Conservation (phyloP, 2,329 filamentous ascomycete species). For the Phialophora expanda region DNA sequence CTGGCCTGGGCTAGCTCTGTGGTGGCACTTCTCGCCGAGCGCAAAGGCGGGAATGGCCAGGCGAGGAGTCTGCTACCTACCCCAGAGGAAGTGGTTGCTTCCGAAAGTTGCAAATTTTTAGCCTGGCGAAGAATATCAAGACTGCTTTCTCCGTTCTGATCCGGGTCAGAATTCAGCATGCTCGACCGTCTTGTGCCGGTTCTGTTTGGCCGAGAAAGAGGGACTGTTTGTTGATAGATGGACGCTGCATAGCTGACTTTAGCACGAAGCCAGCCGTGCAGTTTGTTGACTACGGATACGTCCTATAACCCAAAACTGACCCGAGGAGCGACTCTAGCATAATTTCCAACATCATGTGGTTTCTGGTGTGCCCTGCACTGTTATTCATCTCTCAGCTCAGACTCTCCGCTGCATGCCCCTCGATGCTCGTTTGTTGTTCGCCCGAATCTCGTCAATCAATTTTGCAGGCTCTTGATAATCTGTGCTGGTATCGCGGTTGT, state of each 20-base stretch:
- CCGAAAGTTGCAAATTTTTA: background rate
- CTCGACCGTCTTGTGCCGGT: background rate
- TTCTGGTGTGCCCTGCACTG: background rate
- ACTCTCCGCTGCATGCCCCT: background rate
- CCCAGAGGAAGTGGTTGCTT: background rate
- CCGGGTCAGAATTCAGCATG: background rate
- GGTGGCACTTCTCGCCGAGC: background rate
- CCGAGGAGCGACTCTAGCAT: background rate
- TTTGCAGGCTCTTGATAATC: constrained; percentile 20
- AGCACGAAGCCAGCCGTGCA: background rate
- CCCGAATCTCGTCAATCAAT: constrained; percentile 13
- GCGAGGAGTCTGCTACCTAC: background rate
- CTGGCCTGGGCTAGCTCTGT: background rate
- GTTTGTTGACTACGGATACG: background rate
- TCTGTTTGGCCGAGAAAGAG: background rate
- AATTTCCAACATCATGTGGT: background rate
- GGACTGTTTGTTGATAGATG: background rate
- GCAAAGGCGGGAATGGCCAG: background rate
- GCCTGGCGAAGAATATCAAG: background rate
- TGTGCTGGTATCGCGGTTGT: constrained; percentile 13
- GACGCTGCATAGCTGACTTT: background rate
- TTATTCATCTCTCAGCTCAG: background rate
- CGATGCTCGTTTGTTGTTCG: background rate
- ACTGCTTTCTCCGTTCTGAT: background rate
- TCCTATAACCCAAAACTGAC: background rate